These are phyloP conservation scores for Hydrangea macrophylla DNA, from an alignment of 148 eudicot species.

Conservation along the genomic window DNA sequence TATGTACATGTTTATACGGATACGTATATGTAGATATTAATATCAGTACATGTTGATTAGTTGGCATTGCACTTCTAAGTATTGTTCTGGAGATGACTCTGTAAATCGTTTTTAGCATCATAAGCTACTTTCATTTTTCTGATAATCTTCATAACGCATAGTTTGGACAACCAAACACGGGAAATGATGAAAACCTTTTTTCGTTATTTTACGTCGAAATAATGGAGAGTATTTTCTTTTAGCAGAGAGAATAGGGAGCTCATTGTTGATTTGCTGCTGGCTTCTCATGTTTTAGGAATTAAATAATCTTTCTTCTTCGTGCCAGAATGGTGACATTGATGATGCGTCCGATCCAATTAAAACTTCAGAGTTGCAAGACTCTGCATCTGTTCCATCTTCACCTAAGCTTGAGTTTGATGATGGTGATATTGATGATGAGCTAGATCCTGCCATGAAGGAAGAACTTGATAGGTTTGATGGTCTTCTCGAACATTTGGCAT, in stretches of 20 bases:
- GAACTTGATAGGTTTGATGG: constrained; percentile 68
- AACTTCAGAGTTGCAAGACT: constrained; percentile 37
- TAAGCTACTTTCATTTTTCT: too few relatives aligned
- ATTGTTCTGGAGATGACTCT: too few relatives aligned
- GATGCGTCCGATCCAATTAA: constrained; percentile 26
- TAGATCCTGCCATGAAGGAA: constrained; percentile 86
- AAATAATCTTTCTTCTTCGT: constrained; percentile 28
- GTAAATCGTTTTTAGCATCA: too few relatives aligned
- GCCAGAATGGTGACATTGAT: constrained; percentile 30
- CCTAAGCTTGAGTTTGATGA: constrained; percentile 62
- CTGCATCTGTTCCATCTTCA: constrained; percentile 29
- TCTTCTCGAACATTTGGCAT: not conserved
- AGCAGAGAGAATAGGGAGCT: not conserved
- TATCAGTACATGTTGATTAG: too few relatives aligned
- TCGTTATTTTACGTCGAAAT: too few relatives aligned
- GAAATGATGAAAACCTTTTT: too few relatives aligned
- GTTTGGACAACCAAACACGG: too few relatives aligned
- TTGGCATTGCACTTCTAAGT: too few relatives aligned
- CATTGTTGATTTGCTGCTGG: constrained; percentile 16
- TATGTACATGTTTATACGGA: too few relatives aligned
- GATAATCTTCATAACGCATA: too few relatives aligned
- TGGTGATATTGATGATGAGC: constrained; percentile 67
- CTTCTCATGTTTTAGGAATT: constrained; percentile 19
- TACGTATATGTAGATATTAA: too few relatives aligned
- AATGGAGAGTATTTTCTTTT: constrained; percentile 13